Percentiles rank a stretch among this genome's conserved stretches.
phyloP scores from a whole-genome alignment of 257 asterid genomes.

The Dorcoceras hygrometricum region DNA sequence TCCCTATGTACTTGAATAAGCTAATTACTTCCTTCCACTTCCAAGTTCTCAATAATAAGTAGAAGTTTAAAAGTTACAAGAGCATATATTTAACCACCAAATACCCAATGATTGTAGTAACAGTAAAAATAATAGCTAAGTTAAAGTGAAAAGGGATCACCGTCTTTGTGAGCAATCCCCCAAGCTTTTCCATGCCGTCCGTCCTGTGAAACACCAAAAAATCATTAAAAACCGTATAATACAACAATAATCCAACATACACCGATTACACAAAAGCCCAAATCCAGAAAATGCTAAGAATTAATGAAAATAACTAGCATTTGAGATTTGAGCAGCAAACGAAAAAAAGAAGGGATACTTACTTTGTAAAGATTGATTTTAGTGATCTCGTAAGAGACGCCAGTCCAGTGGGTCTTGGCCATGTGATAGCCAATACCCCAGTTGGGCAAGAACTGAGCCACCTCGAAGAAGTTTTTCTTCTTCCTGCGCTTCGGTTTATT shows the following conservation, averaged over 20 bases:
- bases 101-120: not conserved
- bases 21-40: too few relatives aligned
- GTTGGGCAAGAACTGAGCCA: constrained; percentile 85
- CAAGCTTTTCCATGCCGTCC: constrained; percentile 98
- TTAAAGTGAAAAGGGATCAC: constrained; percentile 31
- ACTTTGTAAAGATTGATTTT: constrained; percentile 96
- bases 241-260: not conserved
- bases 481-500: constrained; percentile 61
- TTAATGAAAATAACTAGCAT: not conserved
- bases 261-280: constrained; percentile 4
- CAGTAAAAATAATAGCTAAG: not conserved
- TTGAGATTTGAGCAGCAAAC: not conserved
- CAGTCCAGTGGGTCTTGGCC: constrained; percentile 89
- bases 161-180: constrained; percentile 85
- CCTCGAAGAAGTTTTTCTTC: constrained; percentile 94
- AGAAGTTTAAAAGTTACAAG: not conserved
- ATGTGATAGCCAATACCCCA: constrained; percentile 95
- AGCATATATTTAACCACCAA: not conserved
- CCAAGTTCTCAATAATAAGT: not conserved
- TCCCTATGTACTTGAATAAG: not conserved
- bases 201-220: constrained; percentile 53
- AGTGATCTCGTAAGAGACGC: constrained; percentile 77
- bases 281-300: not conserved
- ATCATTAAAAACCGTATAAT: not conserved
- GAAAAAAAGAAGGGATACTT: not conserved